phyloP scores from a whole-genome alignment of 1,139 yeast species.

The Yamadazyma aaseri region DNA sequence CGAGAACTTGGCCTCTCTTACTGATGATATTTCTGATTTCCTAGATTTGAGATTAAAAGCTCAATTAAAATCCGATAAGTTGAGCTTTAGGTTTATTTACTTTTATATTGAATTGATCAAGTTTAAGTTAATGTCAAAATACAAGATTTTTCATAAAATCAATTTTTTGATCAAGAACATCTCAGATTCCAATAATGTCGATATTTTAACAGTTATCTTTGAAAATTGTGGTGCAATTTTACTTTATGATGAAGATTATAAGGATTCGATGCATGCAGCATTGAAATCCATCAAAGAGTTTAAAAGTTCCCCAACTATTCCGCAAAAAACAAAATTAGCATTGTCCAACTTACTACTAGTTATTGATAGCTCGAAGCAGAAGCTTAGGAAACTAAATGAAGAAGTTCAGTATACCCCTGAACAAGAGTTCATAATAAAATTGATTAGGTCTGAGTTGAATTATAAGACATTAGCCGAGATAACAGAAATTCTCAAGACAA shows the following conservation, averaged over 20 bases:
- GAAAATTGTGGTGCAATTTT: conserved; percentile 75
- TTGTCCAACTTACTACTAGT: conserved; percentile 58
- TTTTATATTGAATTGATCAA: conserved; percentile 76
- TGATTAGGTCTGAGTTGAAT: conserved; percentile 54
- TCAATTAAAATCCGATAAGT: conserved; percentile 50
- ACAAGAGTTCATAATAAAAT: conserved; percentile 49
- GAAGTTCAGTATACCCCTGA: conserved; percentile 28
- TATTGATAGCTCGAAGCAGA: conserved; percentile 56
- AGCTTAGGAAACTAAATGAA: conserved; percentile 16
- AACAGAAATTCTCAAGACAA: conserved; percentile 38
- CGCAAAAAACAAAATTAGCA: conserved; percentile 57
- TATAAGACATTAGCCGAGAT: conserved; percentile 33
- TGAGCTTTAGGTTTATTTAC: conserved; percentile 57
- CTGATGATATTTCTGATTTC: conserved; percentile 53
- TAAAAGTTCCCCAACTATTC: conserved; percentile 49
- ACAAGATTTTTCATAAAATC: conserved; percentile 70
- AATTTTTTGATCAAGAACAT: conserved; percentile 54
- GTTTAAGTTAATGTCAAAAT: conserved; percentile 72
- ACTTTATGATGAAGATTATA: conserved; percentile 59
- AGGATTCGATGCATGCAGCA: conserved; percentile 62
- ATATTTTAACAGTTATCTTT: conserved; percentile 62
- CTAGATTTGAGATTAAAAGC: conserved; percentile 62
- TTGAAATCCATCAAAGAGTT: conserved; percentile 53
- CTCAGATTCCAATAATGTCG: conserved; percentile 53
- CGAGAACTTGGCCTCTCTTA: conserved; percentile 48